Evolutionary conservation across 306 rosid genomes (phyloP).

Genomic region (Vigna reflexopilosa): DNA sequence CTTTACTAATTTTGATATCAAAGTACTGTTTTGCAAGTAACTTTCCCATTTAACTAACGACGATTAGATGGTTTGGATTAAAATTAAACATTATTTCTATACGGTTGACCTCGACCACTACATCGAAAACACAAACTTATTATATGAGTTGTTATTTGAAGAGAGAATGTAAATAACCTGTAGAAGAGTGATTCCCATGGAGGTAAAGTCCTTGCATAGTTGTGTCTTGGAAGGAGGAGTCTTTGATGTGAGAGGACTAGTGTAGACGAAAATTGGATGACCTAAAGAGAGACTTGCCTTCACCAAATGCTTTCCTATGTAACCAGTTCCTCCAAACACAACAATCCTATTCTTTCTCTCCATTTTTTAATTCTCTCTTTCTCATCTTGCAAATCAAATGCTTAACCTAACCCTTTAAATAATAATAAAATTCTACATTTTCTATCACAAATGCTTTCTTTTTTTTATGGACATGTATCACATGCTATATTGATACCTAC

Average conservation of each 20-base stretch:
- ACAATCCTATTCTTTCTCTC: slow-evolving; percentile 42
- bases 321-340: slow-evolving; percentile 60
- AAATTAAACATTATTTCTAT: too few relatives aligned
- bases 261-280: slow-evolving; percentile 48
- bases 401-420: not conserved
- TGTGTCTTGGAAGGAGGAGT: slow-evolving; percentile 39
- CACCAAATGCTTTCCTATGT: slow-evolving; percentile 54
- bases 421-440: not conserved
- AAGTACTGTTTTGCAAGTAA: too few relatives aligned
- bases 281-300: slow-evolving; percentile 53
- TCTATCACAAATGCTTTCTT: too few relatives aligned
- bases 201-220: slow-evolving; percentile 33
- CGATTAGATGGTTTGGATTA: too few relatives aligned
- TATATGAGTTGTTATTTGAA: too few relatives aligned
- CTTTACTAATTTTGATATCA: too few relatives aligned
- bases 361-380: not conserved
- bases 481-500: too few relatives aligned
- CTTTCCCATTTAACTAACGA: too few relatives aligned
- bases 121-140: too few relatives aligned
- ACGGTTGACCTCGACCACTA: too few relatives aligned
- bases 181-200: slow-evolving; percentile 48
- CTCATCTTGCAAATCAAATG: not conserved
- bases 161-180: slow-evolving; percentile 1
- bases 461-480: too few relatives aligned
- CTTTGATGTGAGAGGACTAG: slow-evolving; percentile 24